phyloP scores from a whole-genome alignment of 140 eudicot genomes.

The Erigeron philadelphicus region DNA sequence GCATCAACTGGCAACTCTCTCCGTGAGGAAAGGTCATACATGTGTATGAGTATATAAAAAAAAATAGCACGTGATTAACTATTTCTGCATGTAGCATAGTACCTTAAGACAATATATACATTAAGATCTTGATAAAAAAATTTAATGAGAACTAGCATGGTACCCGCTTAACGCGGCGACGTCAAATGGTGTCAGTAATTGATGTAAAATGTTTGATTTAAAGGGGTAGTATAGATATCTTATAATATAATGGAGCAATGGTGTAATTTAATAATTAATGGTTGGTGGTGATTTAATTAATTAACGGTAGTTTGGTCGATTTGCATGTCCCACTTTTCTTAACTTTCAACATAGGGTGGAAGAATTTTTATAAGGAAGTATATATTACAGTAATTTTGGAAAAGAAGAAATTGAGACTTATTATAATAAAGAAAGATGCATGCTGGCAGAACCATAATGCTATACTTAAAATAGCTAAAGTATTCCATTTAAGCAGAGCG shows the following conservation, averaged over 20 bases:
- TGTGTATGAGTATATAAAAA: background rate
- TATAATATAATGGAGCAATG: too few relatives aligned
- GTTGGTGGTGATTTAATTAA: too few relatives aligned
- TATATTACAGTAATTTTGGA: background rate
- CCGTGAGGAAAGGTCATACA: background rate
- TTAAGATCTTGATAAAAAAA: slow-evolving; percentile 8
- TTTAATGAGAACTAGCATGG: background rate
- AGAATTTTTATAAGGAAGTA: too few relatives aligned
- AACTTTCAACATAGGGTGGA: too few relatives aligned
- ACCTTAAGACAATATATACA: background rate
- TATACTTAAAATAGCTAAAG: slow-evolving; percentile 1
- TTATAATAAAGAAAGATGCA: background rate
- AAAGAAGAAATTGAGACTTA: slow-evolving; percentile 9
- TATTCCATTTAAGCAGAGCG: background rate
- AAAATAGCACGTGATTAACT: slow-evolving; percentile 11
- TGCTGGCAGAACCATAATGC: background rate
- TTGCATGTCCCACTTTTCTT: too few relatives aligned
- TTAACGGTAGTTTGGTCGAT: too few relatives aligned
- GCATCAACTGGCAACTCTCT: slow-evolving; percentile 2
- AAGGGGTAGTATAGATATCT: too few relatives aligned
- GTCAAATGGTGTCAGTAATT: too few relatives aligned
- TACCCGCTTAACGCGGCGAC: too few relatives aligned
- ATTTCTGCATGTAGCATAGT: background rate
- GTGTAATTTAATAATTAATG: too few relatives aligned
- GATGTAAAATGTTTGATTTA: too few relatives aligned